Conservation (phyloP, 2,329 filamentous ascomycete species). For the Hypocreales sp. region DNA sequence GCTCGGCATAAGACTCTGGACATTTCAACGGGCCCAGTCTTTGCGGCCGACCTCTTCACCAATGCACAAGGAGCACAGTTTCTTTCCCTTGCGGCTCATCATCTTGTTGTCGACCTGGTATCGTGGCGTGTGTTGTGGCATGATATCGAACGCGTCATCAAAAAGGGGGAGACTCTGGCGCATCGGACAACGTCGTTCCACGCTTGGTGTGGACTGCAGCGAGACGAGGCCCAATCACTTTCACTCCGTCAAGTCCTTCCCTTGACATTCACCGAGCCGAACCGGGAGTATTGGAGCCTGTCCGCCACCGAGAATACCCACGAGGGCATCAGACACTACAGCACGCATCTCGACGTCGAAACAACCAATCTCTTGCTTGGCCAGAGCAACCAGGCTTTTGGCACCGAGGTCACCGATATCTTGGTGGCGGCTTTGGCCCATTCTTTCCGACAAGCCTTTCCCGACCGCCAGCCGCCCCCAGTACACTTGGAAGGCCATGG, state of each 20-base stretch:
- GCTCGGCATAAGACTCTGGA: too few species aligned
- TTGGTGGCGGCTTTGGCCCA: background rate
- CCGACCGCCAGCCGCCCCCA: background rate
- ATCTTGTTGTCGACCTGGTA: background rate
- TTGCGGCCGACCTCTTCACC: too few species aligned
- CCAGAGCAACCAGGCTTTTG: background rate
- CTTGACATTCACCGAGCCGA: too few species aligned
- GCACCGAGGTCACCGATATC: background rate
- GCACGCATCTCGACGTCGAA: background rate
- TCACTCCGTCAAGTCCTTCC: too few species aligned
- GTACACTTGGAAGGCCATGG: background rate
- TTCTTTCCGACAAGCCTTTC: background rate
- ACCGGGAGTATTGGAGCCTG: too few species aligned
- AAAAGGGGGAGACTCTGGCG: background rate
- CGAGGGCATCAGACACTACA: too few species aligned
- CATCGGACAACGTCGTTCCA: background rate
- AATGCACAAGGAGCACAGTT: background rate
- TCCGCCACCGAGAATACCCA: too few species aligned
- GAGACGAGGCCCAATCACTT: background rate
- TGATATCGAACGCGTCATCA: background rate
- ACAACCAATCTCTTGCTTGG: background rate
- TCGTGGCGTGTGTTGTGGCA: background rate
- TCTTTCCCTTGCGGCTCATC: background rate
- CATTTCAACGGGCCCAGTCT: too few species aligned
- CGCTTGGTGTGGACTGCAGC: background rate